Conservation (phyloP, 495 filamentous ascomycete species). For the Geoglossum glabrum region DNA sequence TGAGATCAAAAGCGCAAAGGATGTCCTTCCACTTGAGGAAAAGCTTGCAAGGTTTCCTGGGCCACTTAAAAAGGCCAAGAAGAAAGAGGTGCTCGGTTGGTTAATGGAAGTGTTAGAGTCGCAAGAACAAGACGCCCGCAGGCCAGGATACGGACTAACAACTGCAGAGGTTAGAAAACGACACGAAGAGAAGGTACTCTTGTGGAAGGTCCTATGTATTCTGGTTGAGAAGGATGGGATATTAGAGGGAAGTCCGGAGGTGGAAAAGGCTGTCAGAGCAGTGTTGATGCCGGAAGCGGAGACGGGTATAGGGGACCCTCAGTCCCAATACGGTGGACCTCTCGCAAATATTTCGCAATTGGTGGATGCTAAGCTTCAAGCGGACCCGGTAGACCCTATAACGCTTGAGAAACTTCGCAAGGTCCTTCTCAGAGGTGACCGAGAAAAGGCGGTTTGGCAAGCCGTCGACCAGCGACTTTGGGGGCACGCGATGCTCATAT, state of each 20-base stretch:
- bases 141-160: background rate
- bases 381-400: conserved; percentile 35
- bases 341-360: background rate
- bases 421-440: conserved; percentile 55
- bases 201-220: conserved; percentile 72
- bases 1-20: conserved; percentile 47
- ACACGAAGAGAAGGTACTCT: conserved; percentile 57
- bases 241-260: conserved; percentile 49
- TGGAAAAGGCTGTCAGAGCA: conserved; percentile 57
- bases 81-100: conserved; percentile 82
- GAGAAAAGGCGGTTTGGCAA: conserved; percentile 81
- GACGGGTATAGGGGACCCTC: background rate
- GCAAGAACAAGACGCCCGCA: background rate
- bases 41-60: conserved; percentile 68
- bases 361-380: background rate
- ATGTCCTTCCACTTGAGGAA: conserved; percentile 47
- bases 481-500: conserved; percentile 88
- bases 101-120: conserved; percentile 42
- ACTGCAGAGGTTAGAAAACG: conserved; percentile 18
- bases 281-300: background rate
- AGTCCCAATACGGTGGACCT: background rate
- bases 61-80: conserved; percentile 79
- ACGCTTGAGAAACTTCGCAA: conserved; percentile 49
- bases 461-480: conserved; percentile 88
- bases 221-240: conserved; percentile 74